Evolutionary conservation across 2,329 filamentous ascomycete species (phyloP).

Genomic region (Xylariaceae sp.): DNA sequence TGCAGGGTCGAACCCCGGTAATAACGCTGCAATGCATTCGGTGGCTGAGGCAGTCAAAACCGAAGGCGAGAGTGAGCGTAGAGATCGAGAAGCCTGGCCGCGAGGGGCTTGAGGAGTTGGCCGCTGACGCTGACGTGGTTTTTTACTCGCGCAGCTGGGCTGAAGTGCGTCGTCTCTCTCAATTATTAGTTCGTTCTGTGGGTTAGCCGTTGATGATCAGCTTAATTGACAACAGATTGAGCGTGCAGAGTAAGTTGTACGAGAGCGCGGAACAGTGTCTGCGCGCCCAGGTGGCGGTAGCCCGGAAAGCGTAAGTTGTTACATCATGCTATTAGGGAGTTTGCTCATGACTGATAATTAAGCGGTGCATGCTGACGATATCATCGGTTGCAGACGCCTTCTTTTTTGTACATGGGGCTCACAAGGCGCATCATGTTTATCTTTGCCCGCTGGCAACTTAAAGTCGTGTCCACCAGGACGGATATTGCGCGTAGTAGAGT

Average conservation of each 20-base stretch:
- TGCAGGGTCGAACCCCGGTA: slow-evolving; percentile 60
- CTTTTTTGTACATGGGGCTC: slow-evolving; percentile 44
- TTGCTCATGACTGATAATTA: slow-evolving; percentile 15
- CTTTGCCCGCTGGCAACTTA: slow-evolving; percentile 32
- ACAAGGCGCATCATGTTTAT: slow-evolving; percentile 43
- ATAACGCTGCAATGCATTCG: slow-evolving; percentile 57
- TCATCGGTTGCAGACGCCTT: slow-evolving; percentile 32
- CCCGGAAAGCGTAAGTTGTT: slow-evolving; percentile 32
- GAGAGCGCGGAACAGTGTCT: slow-evolving; percentile 28
- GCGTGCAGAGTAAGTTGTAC: slow-evolving; percentile 30
- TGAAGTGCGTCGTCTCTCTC: slow-evolving; percentile 51
- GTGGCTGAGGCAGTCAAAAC: slow-evolving; percentile 46
- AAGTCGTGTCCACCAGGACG: slow-evolving; percentile 39
- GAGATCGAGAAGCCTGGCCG: slow-evolving; percentile 69
- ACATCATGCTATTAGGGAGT: too few species aligned
- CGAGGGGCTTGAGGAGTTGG: slow-evolving; percentile 54
- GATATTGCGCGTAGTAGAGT: slow-evolving; percentile 54
- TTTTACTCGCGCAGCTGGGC: slow-evolving; percentile 72
- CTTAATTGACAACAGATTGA: too few species aligned
- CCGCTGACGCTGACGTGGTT: slow-evolving; percentile 62
- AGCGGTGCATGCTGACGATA: slow-evolving; percentile 23
- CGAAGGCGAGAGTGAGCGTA: slow-evolving; percentile 55
- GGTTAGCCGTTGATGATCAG: too few species aligned
- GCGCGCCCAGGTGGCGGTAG: slow-evolving; percentile 29
- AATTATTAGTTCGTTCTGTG: too few species aligned